Percentiles rank a stretch among this genome's conserved stretches.
These are phyloP conservation scores for Alternaria sp. DNA, from an alignment of 2,329 filamentous ascomycete species.

Conservation along the genomic window DNA sequence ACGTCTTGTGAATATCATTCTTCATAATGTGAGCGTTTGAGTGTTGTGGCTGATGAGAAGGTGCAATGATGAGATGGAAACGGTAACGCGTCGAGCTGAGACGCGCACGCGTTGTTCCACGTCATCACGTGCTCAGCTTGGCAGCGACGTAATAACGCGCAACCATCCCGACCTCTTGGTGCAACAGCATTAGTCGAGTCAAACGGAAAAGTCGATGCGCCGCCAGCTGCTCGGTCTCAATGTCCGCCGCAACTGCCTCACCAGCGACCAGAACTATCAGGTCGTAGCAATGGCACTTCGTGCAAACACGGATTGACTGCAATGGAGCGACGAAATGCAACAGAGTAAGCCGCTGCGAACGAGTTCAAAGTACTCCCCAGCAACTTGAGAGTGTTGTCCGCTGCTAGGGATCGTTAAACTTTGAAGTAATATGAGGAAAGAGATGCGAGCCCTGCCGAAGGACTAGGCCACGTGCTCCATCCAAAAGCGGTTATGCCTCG, in stretches of 20 bases:
- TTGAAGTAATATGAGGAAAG: neutral
- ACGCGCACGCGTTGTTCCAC: neutral
- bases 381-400: neutral
- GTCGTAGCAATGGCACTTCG: neutral
- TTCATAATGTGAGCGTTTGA: no score
- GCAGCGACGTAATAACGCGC: neutral
- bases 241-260: neutral
- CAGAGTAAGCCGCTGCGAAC: neutral
- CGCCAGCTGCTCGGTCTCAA: neutral
- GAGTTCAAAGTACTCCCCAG: neutral
- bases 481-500: constrained; percentile 22
- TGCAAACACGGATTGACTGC: neutral
- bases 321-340: neutral
- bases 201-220: neutral
- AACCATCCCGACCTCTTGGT: neutral
- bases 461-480: constrained; percentile 21
- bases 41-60: neutral
- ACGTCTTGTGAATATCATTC: no score
- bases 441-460: constrained; percentile 5
- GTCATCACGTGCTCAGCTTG: neutral
- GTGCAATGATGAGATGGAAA: neutral
- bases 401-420: neutral
- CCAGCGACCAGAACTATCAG: neutral
- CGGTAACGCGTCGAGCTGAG: no score
- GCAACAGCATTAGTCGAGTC: neutral